Base-by-base conservation (phyloP, 106 monocot species). In the Alisma plantagoaquatica region DNA sequence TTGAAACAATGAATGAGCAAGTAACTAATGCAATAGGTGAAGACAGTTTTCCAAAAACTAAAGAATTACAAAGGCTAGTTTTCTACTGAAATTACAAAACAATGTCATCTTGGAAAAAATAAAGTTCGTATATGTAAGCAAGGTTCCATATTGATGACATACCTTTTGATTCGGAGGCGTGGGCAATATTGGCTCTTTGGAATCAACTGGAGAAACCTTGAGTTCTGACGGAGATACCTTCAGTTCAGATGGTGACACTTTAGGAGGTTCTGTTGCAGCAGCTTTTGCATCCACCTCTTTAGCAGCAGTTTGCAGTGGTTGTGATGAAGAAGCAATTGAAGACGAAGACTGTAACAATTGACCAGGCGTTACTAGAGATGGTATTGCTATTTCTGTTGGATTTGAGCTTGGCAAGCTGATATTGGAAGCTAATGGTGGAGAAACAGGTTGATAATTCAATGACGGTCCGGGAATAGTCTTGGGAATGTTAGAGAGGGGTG, bases 301-400 rank as follows among this genome's bases (percentile, higher is more conserved):
- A 31, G n/a, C 10, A 17, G 12, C 41, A 12, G 29, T 49, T 47
- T 48, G 46, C 38, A 51, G n/a, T 49, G 41, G 29, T 28, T 59
- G 68, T 21, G 61, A 22, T n/a, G 29, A 28, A 62, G 49, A 56
- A 43, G 51, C 21, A 27, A 33, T 35, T n/a, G 63, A 62, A 44
- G 57, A 27, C 9, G 56, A 56, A 51, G 56, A 24, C 25, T 75
- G 74, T 33, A 67, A 22, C 11, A 68, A 51, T 33, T 75, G 68
- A 57, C 57, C 74, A 71, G 76, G 72, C 27, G 70, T 80, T 29
- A 76, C 50, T 65, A 77, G 60, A 30, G 60, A 53, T 11, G 74
- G 56, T 15, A 69, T 29, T 4, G 70, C 33, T 25, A 61, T 18
- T 57, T 74, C 79, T 49, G 57, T 62, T 58, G 35, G 67, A 33